Evolutionary conservation across 495 filamentous ascomycete species (phyloP), one percentile per base, ranked within the genome.

Genomic region (Penicillium atrosanguineum): DNA sequence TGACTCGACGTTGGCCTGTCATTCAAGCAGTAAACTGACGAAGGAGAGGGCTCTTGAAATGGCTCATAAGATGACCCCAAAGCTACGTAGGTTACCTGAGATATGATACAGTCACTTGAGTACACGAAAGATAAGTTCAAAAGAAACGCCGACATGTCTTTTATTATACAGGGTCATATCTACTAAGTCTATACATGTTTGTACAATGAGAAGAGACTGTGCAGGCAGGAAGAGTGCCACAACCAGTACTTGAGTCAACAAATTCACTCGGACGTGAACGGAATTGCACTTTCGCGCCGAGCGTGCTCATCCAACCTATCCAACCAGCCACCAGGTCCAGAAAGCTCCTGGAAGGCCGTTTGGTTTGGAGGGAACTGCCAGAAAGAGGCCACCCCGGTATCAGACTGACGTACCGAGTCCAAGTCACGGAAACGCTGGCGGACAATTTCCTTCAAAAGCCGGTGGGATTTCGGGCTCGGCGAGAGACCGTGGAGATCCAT

Each of bases 401-500:
- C 19, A 16, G 46, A 43, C 26, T 48, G 41, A 36, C 46, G 26
- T 28, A 50, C 48, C 2, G 21, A 23, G 25, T 56, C 48, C 40
- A 64, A 8, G 29, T 73, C 70, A 16, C 41, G 38, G 9, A 58
- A 41, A 1, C 67, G 62, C 34, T 68, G 55, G 14, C 48, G 49
- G 7, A 60, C 43, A 29, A 79, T 71, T 11, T 49, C 53, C 5
- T 52, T 40, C 6, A 92, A 56, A 14, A 91, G 56, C 0, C 57
- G 57, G 12, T 76, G 62, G 2, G 87, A 89, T n/a, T 73, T 73
- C 0, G 55, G 54, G 55, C 90, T 79, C 29, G 81, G 79, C 18
- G 81, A 80, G 21, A 93, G 66, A 7, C 88, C 90, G 1, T 75
- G 81, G 8, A 79, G 67, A 37, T 88, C 83, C 91, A 96, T 96